phyloP scores from a whole-genome alignment of 2,329 filamentous ascomycete genomes.

The Nemania diffusa region DNA sequence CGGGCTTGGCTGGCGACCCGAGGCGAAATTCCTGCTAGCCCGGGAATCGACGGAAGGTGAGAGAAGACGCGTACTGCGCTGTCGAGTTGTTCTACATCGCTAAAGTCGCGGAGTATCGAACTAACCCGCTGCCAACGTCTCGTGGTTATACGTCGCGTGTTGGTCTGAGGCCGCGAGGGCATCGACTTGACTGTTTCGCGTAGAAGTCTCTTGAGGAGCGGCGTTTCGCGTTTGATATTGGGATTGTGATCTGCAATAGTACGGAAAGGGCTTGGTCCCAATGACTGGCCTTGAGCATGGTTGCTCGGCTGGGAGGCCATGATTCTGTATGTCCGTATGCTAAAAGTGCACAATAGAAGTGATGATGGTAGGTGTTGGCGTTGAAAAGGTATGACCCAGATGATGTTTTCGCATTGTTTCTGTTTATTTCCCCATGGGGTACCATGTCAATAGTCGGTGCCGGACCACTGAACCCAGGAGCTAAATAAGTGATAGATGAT shows the following conservation, averaged over 20 bases:
- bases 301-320: background rate
- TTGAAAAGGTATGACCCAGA: too few species aligned
- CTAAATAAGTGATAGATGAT: too few species aligned
- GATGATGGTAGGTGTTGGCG: background rate
- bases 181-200: background rate
- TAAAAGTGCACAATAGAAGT: background rate
- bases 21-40: background rate
- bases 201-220: conserved; percentile 1
- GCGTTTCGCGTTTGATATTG: conserved; percentile 6
- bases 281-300: background rate
- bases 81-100: background rate
- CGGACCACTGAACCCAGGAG: too few species aligned
- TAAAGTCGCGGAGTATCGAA: background rate
- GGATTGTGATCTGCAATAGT: background rate
- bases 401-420: too few species aligned
- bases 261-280: background rate
- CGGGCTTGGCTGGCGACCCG: background rate
- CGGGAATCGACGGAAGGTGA: background rate
- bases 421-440: too few species aligned
- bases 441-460: too few species aligned
- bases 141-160: too few species aligned
- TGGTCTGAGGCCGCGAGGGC: background rate
- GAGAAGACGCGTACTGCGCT: background rate
- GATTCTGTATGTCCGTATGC: background rate
- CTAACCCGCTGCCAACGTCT: background rate